Evolutionary conservation across 345 rosid species (phyloP).

Genomic region (Fremontodendron californicum): DNA sequence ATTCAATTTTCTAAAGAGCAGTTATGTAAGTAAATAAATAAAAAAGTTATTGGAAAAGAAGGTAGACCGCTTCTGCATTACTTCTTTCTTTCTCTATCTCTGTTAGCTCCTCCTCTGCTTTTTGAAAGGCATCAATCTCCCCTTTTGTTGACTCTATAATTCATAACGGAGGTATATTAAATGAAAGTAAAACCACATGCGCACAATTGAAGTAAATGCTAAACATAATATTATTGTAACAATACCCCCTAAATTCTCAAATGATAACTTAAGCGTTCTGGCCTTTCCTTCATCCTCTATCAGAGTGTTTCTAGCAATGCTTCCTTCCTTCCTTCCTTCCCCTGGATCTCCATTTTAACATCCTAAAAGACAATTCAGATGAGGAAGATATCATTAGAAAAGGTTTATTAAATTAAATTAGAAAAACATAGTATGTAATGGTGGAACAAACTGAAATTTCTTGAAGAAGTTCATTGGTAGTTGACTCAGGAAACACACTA

Average conservation of each 20-base stretch:
- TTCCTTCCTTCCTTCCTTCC: too few relatives aligned
- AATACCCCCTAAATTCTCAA: constrained; percentile 70
- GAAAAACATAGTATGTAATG: constrained; percentile 3
- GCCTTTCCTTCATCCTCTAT: constrained; percentile 41
- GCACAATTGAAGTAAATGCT: background rate
- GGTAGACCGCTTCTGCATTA: constrained; percentile 50
- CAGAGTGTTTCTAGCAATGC: constrained; percentile 40
- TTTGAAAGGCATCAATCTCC: constrained; percentile 66
- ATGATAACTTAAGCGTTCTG: constrained; percentile 47
- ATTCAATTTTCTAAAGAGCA: constrained; percentile 1
- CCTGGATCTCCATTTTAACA: constrained; percentile 44
- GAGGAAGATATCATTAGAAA: background rate
- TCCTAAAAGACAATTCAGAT: constrained; percentile 36
- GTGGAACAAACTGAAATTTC: constrained; percentile 69
- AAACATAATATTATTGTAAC: background rate
- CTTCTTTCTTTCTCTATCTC: constrained; percentile 59
- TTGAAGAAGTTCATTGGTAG: constrained; percentile 69
- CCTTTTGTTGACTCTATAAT: constrained; percentile 66
- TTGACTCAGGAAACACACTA: constrained; percentile 40
- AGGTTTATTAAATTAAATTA: background rate
- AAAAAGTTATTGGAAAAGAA: constrained; percentile 10
- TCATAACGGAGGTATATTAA: background rate
- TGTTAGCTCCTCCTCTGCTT: constrained; percentile 73
- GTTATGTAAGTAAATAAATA: background rate
- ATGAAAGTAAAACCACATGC: constrained; percentile 9